Base-by-base conservation (phyloP, 1,284 basidiomycete species). In the Malassezia brasiliensis region DNA sequence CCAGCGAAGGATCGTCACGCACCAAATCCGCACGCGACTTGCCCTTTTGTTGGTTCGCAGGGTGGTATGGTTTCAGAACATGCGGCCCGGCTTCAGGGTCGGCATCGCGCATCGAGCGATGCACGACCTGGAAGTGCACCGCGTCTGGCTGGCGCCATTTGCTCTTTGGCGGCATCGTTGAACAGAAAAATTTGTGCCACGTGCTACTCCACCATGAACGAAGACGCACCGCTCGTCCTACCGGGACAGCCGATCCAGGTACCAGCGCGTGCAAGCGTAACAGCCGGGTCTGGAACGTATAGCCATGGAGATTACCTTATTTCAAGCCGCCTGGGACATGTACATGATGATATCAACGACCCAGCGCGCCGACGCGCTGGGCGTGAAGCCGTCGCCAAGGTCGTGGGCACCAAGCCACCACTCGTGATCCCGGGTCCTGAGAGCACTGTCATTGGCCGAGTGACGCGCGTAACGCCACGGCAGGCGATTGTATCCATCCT, bases 41-140 rank as follows among this genome's bases (percentile, higher is more conserved):
- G 52, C 86, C 87, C 28, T 51, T 51, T 32, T 10, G 35, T 8
- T 51, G 58, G 46, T 55, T 66, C 50, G 48, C 82, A 60, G 86
- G 80, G 61, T 83, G 81, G 55, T 94, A 81, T 2, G 83, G 81
- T 74, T 89, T 91, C 46, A 98, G 80, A 7, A 99, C 91, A 76
- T 90, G 85, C 62, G 84, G 81, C 57, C 84, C 85, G 0, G 89
- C 89, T 56, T 91, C 88, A 2, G 88, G 84, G 67, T 98, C 93
- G 2, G 94, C 91, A 77, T 98, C 94, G 53, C 93, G 80, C 71
- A 91, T 90, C 10, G 93, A 96, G 60, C 94, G 83, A 76, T 98
- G 90, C 25, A 99, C 91, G 47, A 99, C 86, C 79, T 96, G 90
- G 68, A 91, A 96, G 76, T 96, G 90, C 74, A 87, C 84, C 53